phyloP scores from a whole-genome alignment of 257 asterid genomes.

The Solanum chmielewskii region DNA sequence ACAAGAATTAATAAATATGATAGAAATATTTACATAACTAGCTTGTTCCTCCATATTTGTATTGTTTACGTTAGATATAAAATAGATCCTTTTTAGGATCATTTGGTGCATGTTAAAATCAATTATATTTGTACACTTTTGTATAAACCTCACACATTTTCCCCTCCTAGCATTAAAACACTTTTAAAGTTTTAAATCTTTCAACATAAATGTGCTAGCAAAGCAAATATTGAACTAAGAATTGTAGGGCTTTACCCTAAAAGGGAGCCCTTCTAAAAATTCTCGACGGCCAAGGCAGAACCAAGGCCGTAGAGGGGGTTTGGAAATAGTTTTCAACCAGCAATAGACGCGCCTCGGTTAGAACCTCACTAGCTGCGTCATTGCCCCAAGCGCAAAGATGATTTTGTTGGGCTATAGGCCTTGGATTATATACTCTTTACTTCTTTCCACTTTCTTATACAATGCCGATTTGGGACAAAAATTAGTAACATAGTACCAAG shows the following conservation, averaged over 20 bases:
- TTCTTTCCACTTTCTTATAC: not conserved
- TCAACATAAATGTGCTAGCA: not conserved
- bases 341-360: not conserved
- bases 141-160: not conserved
- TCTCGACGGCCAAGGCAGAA: not conserved
- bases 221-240: not conserved
- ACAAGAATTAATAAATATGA: no score
- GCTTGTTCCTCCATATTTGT: not conserved
- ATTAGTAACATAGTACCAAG: not conserved
- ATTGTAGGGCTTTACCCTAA: not conserved
- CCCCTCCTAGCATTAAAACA: not conserved
- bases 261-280: not conserved
- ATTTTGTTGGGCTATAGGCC: rapidly evolving
- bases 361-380: not conserved
- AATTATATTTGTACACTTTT: not conserved
- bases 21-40: no score
- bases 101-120: not conserved
- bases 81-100: not conserved
- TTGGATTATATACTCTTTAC: not conserved
- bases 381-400: not conserved
- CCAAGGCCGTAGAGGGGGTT: not conserved
- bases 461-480: not conserved
- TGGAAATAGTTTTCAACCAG: not conserved
- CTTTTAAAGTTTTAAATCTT: rapidly evolving
- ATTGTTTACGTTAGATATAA: not conserved